Base-by-base conservation (phyloP, 2,329 filamentous ascomycete species). In the Fusarium bactridioides region DNA sequence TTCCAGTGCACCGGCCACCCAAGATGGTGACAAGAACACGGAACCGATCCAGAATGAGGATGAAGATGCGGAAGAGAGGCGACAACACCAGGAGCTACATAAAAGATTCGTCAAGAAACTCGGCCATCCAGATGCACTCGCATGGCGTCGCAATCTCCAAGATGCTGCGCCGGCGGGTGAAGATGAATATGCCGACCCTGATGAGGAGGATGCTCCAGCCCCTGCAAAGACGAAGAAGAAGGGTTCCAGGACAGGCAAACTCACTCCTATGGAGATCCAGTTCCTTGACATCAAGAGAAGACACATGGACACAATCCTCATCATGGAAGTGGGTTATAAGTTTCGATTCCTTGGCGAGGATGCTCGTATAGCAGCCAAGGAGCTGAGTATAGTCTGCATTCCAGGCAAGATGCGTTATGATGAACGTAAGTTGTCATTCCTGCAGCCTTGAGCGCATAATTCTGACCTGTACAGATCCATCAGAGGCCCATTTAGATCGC, bases 331-430 rank as follows among this genome's bases (percentile, higher is more conserved):
- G 13, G 96, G 96, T 56, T 99, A 99, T 84, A 99, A 99, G 80
- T 99, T 97, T 83, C 91, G 93, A 38, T 97, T 99, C 84, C 97
- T 97, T 79, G 96, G 96, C 16, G 95, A 98, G 78, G 96, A 99
- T 84, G 96, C 96, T 13, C 89, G 94, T 59, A 89, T 90, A 60
- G 96, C 95, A 9, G 93, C 95, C 18, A 97, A 95, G 80, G 94
- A 95, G 80, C 86, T 99, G 54, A 93, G 94, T 67, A 98, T 99
- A 74, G 93, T 99, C 43, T 99, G 96, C 80, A 98, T 99, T 76
- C 95, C 96, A 0, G 96, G 96, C 40, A 98, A 98, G 79, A 90
- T 95, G 81, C 89, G 95, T 78, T 99, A 95, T 78, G 95, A 99
- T 79, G 95, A 98, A 79, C 94, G 89, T 91, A 82, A 77, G 88